Evolutionary conservation across 257 asterid genomes (phyloP).

Genomic region (Anisodus tanguticus): DNA sequence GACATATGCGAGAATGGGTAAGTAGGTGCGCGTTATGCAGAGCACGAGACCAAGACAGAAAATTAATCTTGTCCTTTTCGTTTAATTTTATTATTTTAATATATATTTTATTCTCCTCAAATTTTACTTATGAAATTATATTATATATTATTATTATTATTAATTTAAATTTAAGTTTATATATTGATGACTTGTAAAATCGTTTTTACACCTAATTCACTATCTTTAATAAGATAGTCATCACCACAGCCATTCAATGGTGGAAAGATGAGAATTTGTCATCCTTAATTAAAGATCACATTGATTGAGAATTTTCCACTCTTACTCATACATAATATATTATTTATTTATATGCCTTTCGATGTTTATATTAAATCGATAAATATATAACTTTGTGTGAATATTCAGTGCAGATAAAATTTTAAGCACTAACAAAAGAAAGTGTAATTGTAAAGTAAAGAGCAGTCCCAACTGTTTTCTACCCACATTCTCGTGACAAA

Average conservation of each 20-base stretch:
- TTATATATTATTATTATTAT: too few species aligned
- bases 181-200: background rate
- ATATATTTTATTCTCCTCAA: too few species aligned
- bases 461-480: background rate
- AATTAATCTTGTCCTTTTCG: background rate
- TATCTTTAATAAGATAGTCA: background rate
- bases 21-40: background rate
- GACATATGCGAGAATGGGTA: background rate
- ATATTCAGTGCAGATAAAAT: background rate
- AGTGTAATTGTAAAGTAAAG: background rate
- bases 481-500: background rate
- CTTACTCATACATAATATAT: too few species aligned
- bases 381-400: too few species aligned
- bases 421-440: background rate
- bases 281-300: too few species aligned
- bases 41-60: background rate
- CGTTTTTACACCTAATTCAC: background rate
- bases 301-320: too few species aligned
- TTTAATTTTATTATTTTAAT: background rate
- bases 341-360: too few species aligned
- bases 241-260: too few species aligned
- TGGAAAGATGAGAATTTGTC: too few species aligned
- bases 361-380: too few species aligned
- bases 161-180: background rate
- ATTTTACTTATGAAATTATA: too few species aligned